These are phyloP conservation scores for Solanum hybrid DNA, from an alignment of 305 asterid genomes.

Conservation along the genomic window DNA sequence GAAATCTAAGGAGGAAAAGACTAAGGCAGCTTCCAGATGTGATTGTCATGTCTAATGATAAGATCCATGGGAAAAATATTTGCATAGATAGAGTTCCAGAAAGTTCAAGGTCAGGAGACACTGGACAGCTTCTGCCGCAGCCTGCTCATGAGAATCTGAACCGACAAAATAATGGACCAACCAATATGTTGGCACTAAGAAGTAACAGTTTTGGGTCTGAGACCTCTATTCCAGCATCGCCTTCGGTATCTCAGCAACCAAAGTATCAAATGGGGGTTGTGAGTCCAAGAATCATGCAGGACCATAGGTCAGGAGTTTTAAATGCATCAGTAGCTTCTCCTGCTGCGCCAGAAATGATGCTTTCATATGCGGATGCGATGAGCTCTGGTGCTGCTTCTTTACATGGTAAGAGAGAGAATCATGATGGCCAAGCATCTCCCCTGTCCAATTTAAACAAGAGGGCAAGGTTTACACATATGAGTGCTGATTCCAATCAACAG, in stretches of 20 bases:
- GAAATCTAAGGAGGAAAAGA: constrained; percentile 65
- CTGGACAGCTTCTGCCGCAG: constrained; percentile 47
- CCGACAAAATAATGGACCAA: constrained; percentile 46
- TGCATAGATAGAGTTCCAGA: constrained; percentile 63
- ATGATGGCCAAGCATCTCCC: constrained; percentile 63
- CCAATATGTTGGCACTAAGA: constrained; percentile 43
- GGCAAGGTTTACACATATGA: constrained; percentile 40
- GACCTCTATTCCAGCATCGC: constrained; percentile 47
- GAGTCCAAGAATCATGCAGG: constrained; percentile 70
- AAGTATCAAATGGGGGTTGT: constrained; percentile 48
- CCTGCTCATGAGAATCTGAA: constrained; percentile 41
- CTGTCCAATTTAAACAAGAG: constrained; percentile 50
- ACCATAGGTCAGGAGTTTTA: constrained; percentile 46
- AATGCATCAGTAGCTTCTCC: constrained; percentile 59
- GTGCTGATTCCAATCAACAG: constrained; percentile 49
- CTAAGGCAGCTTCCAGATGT: constrained; percentile 57
- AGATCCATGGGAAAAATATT: constrained; percentile 47
- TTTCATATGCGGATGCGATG: constrained; percentile 42
- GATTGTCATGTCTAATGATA: constrained; percentile 39
- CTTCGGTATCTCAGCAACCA: constrained; percentile 47
- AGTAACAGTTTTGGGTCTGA: constrained; percentile 65
- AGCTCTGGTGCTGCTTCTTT: constrained; percentile 33
- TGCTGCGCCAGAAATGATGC: constrained; percentile 53
- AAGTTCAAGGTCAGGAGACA: constrained; percentile 54
- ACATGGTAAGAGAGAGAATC: constrained; percentile 71